Base-by-base conservation (phyloP, 441 rosid species). In the Capsella rubella region DNA sequence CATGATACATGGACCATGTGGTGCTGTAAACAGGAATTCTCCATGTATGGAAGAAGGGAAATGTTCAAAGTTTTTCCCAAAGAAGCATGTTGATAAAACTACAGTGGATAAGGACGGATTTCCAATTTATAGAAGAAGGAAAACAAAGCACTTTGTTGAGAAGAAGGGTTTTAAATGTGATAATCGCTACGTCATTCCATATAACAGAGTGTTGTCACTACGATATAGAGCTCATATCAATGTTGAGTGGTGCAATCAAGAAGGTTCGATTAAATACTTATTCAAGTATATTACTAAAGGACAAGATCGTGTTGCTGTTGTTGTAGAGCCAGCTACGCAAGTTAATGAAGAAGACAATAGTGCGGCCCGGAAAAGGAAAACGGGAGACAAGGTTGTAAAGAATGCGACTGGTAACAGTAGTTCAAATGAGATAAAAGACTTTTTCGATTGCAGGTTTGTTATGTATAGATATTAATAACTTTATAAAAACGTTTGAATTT, bases 121-220 rank as follows among this genome's bases (percentile, higher is more conserved):
- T 11, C 57, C 57, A 3, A 1, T 29, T 0, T 54, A 54, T 5
- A 6, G 18, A 6, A 5, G 39, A 29, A n/a, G 61, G 1, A 5
- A n/a, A 5, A 46, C 4, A 0, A 35, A 15, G 0, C 4, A 8
- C 0, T 55, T 6, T 8, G 13, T 55, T 3, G 40, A 31, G 6
- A 31, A 55, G 1, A 55, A 14, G 8, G 9, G 21, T 0, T n/a
- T 46, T 0, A 46, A 15, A 6, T 46, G 50, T 15, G 21, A 46
- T 0, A 46, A 46, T 8, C 3, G 61, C 8, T 31, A 29, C n/a
- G 42, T 55, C 1, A n/a, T 55, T 0, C 61, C 40, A 0, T 51
- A 10, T 4, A 51, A 18, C 6, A 25, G 1, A 0, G 0, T 0
- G 3, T 2, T 51, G 12, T 12, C 2, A 0, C n/a, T 51, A 0